Conservation (phyloP, 2,329 filamentous ascomycete species). For the Fusarium drepaniforme region DNA sequence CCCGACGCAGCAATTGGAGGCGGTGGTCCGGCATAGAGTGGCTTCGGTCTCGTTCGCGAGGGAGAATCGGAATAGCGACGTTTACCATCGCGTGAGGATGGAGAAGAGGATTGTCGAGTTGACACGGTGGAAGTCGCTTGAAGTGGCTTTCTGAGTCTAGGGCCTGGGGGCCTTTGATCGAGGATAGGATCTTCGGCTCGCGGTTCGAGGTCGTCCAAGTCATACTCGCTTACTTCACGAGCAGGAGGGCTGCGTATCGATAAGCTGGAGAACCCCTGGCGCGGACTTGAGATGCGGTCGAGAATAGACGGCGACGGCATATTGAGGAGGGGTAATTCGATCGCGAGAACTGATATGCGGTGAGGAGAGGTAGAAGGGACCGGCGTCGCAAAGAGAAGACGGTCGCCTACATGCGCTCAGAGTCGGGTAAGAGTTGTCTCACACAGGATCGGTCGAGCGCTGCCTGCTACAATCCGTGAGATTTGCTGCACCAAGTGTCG, state of each 20-base stretch:
- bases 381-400: conserved; percentile 2
- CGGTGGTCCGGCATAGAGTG: conserved; percentile 62
- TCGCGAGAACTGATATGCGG: neutral
- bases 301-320: conserved; percentile 48
- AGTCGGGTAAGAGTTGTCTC: conserved; percentile 20
- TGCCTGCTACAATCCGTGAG: neutral
- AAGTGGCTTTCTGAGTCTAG: conserved; percentile 35
- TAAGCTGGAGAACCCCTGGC: conserved; percentile 41
- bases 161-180: conserved; percentile 37
- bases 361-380: neutral
- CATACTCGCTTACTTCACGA: conserved; percentile 50
- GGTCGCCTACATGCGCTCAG: conserved; percentile 23
- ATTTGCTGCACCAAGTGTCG: neutral
- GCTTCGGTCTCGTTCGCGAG: conserved; percentile 47
- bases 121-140: conserved; percentile 11
- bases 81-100: conserved; percentile 37
- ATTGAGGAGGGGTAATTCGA: neutral
- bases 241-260: conserved; percentile 42
- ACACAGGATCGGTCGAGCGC: neutral
- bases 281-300: conserved; percentile 43
- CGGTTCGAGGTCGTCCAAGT: conserved; percentile 55
- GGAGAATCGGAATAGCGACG: conserved; percentile 47
- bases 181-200: conserved; percentile 46
- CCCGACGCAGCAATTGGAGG: conserved; percentile 63
- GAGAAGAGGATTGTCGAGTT: conserved; percentile 30